Evolutionary conservation across 1,284 basidiomycete genomes (phyloP).

Genomic region (Malassezia vespertilionis): DNA sequence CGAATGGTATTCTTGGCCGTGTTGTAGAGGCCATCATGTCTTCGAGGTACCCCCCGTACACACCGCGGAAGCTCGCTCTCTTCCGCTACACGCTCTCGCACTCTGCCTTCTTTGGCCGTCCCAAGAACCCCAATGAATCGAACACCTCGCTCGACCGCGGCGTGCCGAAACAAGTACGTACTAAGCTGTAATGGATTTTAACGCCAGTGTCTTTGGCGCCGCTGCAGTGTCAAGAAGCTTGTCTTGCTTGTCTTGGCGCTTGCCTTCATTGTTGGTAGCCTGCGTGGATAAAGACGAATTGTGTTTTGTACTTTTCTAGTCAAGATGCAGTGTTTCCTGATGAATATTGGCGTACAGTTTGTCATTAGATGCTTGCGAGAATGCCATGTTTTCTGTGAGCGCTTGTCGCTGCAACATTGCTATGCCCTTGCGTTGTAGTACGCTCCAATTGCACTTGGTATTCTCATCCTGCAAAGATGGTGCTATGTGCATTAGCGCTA

Average conservation of each 20-base stretch:
- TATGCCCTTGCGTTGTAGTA: too few species aligned
- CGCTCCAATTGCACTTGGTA: too few species aligned
- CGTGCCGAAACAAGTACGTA: conserved; percentile 9
- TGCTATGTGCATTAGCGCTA: too few species aligned
- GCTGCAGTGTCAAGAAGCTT: background rate
- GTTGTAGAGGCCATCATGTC: conserved; percentile 46
- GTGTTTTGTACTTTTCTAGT: too few species aligned
- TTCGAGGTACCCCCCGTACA: conserved; percentile 48
- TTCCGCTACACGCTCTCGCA: conserved; percentile 23
- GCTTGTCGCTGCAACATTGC: too few species aligned
- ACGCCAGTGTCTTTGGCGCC: background rate
- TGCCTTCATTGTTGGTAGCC: too few species aligned
- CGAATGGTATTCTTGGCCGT: conserved; percentile 38
- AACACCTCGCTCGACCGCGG: conserved; percentile 16
- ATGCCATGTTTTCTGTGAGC: too few species aligned
- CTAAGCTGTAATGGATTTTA: background rate
- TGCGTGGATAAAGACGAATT: too few species aligned
- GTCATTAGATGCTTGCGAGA: too few species aligned
- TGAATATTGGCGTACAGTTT: too few species aligned
- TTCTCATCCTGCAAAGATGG: too few species aligned
- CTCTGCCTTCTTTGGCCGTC: conserved; percentile 24
- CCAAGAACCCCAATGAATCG: conserved; percentile 31
- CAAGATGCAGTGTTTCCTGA: too few species aligned
- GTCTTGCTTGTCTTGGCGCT: background rate
- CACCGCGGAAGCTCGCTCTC: conserved; percentile 26